phyloP scores from a whole-genome alignment of 2,329 filamentous ascomycete genomes.

The Raffaelea deltoideospora region DNA sequence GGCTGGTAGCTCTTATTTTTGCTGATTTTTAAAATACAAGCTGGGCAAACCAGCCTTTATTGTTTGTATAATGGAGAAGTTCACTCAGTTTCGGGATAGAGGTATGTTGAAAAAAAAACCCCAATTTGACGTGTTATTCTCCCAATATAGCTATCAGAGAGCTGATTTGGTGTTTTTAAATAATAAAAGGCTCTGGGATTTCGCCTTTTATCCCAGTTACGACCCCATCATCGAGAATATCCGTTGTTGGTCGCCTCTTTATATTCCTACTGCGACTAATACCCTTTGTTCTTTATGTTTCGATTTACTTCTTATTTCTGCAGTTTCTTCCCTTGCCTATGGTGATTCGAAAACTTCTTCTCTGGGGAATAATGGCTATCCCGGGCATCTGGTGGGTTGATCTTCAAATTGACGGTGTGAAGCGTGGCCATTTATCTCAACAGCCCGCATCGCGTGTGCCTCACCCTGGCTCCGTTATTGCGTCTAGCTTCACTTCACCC shows the following conservation, averaged over 20 bases:
- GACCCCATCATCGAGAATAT: constrained; percentile 43
- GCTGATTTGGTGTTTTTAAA: not conserved
- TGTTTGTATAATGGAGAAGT: constrained; percentile 91
- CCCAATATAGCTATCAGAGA: no score
- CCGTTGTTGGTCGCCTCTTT: constrained; percentile 48
- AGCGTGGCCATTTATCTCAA: constrained; percentile 70
- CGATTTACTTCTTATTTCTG: constrained; percentile 64
- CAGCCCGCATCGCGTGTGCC: constrained; percentile 63
- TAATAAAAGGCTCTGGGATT: constrained; percentile 69
- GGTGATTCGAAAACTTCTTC: constrained; percentile 58
- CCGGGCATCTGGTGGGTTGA: constrained; percentile 98
- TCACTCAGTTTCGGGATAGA: constrained; percentile 81
- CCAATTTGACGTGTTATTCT: no score
- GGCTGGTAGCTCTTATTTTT: no score
- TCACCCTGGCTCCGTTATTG: constrained; percentile 66
- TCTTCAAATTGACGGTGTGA: constrained; percentile 93
- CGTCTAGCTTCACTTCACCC: constrained; percentile 80
- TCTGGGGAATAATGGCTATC: constrained; percentile 78
- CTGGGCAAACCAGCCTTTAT: no score
- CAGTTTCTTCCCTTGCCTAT: constrained; percentile 56
- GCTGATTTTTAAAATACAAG: no score
- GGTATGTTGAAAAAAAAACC: no score
- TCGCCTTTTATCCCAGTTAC: constrained; percentile 83
- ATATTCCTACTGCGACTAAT: constrained; percentile 73
- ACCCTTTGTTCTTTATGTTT: constrained; percentile 51